Percentiles rank a stretch among this genome's conserved stretches.
These are phyloP conservation scores for Cyclostephanos tholiformis DNA, from an alignment of 108 stramenopile species.

Conservation along the genomic window DNA sequence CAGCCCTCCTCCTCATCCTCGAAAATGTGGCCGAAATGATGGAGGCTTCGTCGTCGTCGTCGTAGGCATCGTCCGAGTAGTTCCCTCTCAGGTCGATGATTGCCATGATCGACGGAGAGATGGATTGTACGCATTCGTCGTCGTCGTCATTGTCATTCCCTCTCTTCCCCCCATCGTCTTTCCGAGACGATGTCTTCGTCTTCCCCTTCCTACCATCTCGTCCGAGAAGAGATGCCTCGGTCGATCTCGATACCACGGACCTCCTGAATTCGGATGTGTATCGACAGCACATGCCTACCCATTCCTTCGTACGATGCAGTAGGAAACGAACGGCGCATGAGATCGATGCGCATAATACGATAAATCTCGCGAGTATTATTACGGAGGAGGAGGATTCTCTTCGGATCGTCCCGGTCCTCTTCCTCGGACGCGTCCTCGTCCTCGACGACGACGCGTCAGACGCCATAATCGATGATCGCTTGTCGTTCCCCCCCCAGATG, in stretches of 20 bases:
- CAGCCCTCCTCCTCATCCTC: background rate
- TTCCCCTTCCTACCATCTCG: background rate
- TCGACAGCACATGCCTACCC: background rate
- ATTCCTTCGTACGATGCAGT: background rate
- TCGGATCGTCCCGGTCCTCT: too few species aligned
- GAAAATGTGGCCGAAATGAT: background rate
- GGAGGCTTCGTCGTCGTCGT: background rate
- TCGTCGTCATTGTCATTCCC: too few species aligned
- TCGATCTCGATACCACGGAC: background rate
- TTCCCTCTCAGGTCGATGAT: background rate
- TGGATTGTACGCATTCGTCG: background rate
- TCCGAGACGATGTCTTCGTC: background rate
- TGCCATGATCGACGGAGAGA: background rate
- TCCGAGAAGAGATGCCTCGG: background rate
- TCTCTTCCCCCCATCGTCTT: background rate
- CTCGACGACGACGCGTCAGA: too few species aligned
- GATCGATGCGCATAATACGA: background rate
- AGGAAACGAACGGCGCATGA: background rate
- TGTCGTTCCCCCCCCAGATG: too few species aligned
- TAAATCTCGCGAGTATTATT: background rate
- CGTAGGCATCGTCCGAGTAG: background rate
- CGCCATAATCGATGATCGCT: too few species aligned
- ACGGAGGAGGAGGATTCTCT: too few species aligned
- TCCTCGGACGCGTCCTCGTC: too few species aligned
- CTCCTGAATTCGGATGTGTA: background rate